phyloP scores from a whole-genome alignment of 768 basidiomycete species.

The Daedaleopsis nitida region DNA sequence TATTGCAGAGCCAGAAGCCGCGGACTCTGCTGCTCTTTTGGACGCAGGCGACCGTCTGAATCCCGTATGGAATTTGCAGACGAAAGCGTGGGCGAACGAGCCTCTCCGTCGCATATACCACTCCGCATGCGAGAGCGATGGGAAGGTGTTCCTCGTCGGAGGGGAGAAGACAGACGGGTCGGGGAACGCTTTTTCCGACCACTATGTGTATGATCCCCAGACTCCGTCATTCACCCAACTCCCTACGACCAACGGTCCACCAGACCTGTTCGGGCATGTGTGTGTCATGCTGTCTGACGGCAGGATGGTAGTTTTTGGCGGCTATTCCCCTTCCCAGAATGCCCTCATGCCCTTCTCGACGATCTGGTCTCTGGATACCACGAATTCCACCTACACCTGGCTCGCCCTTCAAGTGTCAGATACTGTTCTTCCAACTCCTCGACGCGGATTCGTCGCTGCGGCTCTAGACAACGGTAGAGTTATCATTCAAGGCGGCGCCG shows the following conservation, averaged over 20 bases:
- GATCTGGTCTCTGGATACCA: conserved; percentile 67
- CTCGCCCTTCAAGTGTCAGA: conserved; percentile 39
- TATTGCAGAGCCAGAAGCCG: conserved; percentile 47
- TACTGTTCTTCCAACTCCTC: conserved; percentile 51
- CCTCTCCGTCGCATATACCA: conserved; percentile 82
- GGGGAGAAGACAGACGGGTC: conserved; percentile 86
- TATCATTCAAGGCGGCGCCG: conserved; percentile 79
- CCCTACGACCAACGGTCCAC: conserved; percentile 58
- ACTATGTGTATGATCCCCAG: conserved; percentile 61
- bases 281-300: conserved; percentile 72
- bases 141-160: conserved; percentile 71
- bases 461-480: conserved; percentile 54
- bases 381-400: conserved; percentile 52
- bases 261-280: conserved; percentile 71
- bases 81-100: conserved; percentile 58
- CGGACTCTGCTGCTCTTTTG: conserved; percentile 68
- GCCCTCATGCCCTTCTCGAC: conserved; percentile 56
- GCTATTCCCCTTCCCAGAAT: conserved; percentile 52
- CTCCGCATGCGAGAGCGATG: conserved; percentile 52
- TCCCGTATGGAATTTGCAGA: conserved; percentile 51
- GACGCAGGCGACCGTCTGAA: conserved; percentile 39
- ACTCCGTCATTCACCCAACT: conserved; percentile 54
- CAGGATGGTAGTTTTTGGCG: conserved; percentile 74
- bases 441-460: conserved; percentile 63
- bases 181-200: conserved; percentile 56